phyloP scores from a whole-genome alignment of 495 filamentous ascomycete genomes.

The Pyrenula aspistea region DNA sequence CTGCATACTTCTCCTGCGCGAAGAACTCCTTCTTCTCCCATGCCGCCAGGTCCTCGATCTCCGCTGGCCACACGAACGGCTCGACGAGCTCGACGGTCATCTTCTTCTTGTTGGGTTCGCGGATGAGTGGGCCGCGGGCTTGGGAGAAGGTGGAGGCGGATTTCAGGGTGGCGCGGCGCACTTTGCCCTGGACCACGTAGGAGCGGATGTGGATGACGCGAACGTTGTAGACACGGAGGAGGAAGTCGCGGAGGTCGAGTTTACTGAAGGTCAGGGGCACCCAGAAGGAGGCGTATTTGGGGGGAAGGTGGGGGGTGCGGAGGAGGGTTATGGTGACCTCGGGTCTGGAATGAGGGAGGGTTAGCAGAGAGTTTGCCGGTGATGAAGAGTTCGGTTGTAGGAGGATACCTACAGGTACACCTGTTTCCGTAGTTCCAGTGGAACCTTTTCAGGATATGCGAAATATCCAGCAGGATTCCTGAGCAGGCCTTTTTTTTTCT shows the following conservation, averaged over 20 bases:
- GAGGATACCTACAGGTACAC: constrained; percentile 50
- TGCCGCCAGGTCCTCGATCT: constrained; percentile 40
- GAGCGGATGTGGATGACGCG: constrained; percentile 57
- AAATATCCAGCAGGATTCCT: not conserved
- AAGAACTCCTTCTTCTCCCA: constrained; percentile 31
- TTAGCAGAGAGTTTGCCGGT: constrained; percentile 1
- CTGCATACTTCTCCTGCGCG: constrained; percentile 14
- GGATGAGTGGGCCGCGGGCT: constrained; percentile 25
- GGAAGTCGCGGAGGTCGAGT: constrained; percentile 82
- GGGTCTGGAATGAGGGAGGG: constrained; percentile 41
- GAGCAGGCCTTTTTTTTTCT: not conserved
- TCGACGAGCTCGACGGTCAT: constrained; percentile 80
- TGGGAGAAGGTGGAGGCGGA: not conserved
- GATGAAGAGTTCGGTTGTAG: not conserved
- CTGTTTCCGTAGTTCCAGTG: constrained; percentile 35
- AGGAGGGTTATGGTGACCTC: constrained; percentile 66
- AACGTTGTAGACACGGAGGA: constrained; percentile 63
- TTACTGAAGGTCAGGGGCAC: constrained; percentile 86
- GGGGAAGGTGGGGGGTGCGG: constrained; percentile 55
- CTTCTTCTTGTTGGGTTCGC: constrained; percentile 63
- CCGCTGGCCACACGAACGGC: constrained; percentile 76
- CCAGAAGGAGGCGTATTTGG: constrained; percentile 70
- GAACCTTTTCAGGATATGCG: not conserved
- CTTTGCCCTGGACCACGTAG: constrained; percentile 58
- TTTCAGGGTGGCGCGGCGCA: constrained; percentile 20